Conservation (phyloP, 228 moss, liverwort and hornwort genomes). For the Sphagnum fallax region DNA sequence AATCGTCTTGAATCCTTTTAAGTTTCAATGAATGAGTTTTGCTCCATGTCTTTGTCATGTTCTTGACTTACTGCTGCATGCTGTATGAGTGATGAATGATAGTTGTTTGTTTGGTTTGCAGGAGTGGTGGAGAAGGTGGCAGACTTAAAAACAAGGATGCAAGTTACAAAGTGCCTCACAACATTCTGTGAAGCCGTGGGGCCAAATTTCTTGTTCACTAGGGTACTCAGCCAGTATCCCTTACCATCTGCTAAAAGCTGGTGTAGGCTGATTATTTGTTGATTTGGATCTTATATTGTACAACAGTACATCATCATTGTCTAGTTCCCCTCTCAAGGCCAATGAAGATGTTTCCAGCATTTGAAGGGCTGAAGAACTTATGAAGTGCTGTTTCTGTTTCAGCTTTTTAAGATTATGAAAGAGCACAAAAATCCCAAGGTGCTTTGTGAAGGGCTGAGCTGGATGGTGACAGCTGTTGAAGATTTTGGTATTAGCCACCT, state of each 20-base stretch:
- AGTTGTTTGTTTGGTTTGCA: conserved; percentile 3
- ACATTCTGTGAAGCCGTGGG: conserved; percentile 91
- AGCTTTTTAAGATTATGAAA: conserved; percentile 80
- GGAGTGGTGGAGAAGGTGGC: conserved; percentile 84
- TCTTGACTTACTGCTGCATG: no score
- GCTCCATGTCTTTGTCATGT: no score
- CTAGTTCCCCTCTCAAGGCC: no score
- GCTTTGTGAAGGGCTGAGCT: conserved; percentile 71
- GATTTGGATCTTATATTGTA: not conserved
- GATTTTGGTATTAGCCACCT: conserved; percentile 81
- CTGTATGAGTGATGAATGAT: no score
- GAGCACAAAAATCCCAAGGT: conserved; percentile 99
- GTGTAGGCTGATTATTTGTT: not conserved
- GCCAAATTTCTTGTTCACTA: conserved; percentile 74
- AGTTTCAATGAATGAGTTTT: not conserved
- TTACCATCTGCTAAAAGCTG: not conserved
- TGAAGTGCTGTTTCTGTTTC: conserved; percentile 10
- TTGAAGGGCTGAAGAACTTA: no score
- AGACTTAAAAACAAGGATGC: conserved; percentile 83
- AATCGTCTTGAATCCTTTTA: not conserved
- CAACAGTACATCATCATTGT: no score
- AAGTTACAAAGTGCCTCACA: conserved; percentile 91
- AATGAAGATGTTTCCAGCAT: no score
- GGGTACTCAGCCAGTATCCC: conserved; percentile 18
- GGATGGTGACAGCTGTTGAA: conserved; percentile 82